phyloP scores from a whole-genome alignment of 73 alveolate species.

The Paramecium caudatum region DNA sequence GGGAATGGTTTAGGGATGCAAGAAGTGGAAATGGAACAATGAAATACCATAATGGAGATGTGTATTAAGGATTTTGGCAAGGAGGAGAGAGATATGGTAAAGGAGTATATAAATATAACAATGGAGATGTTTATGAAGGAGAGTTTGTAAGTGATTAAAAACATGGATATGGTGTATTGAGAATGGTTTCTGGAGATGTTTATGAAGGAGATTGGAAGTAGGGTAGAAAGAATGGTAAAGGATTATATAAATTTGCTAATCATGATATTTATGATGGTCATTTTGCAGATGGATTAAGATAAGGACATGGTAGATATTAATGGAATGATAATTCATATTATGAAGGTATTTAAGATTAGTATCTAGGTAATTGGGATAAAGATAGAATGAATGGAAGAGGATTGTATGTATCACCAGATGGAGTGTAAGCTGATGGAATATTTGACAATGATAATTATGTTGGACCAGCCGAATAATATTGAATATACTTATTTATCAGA shows the following conservation, averaged over 20 bases:
- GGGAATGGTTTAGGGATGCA: conserved; percentile 76
- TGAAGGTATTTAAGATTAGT: background rate
- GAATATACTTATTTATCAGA: conserved; percentile 56
- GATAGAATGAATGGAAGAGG: conserved; percentile 79
- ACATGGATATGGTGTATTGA: conserved; percentile 72
- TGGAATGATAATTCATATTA: conserved; percentile 69
- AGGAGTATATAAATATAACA: conserved; percentile 71
- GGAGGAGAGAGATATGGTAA: conserved; percentile 78
- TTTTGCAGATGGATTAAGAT: conserved; percentile 71
- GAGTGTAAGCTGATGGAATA: conserved; percentile 69
- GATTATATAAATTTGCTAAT: conserved; percentile 77
- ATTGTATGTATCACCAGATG: conserved; percentile 70
- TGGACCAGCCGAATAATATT: conserved; percentile 66
- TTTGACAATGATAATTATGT: conserved; percentile 75
- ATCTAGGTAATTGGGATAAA: conserved; percentile 64
- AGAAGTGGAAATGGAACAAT: conserved; percentile 74
- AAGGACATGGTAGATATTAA: conserved; percentile 73
- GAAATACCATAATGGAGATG: conserved; percentile 75
- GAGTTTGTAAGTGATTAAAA: conserved; percentile 64
- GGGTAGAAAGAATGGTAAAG: conserved; percentile 79
- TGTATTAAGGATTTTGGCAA: conserved; percentile 73
- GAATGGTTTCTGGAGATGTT: conserved; percentile 71
- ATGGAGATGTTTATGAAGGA: conserved; percentile 78
- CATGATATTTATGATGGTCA: conserved; percentile 78
- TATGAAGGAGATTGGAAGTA: conserved; percentile 79